Conservation (phyloP, 345 rosid genomes). For the Camelina neglecta region DNA sequence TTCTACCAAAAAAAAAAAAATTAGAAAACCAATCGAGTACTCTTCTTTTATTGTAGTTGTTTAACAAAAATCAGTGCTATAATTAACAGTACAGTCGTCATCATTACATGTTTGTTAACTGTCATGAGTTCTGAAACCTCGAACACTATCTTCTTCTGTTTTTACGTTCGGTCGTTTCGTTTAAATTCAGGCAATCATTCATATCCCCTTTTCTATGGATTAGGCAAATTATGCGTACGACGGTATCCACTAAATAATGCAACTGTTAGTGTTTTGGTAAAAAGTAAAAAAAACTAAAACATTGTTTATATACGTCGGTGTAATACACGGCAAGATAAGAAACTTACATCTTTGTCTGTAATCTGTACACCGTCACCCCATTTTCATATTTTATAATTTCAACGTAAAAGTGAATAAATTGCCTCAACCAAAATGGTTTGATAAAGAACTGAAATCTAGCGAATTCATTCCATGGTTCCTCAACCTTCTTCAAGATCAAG, state of each 20-base stretch:
- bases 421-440: too few species aligned
- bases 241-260: too few species aligned
- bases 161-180: constrained; percentile 16
- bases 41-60: neutral
- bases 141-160: neutral
- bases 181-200: constrained; percentile 18
- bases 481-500: too few species aligned
- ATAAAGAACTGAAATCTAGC: too few species aligned
- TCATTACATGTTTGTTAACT: constrained; percentile 36
- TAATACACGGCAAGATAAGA: neutral
- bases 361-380: too few species aligned
- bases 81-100: constrained; percentile 6
- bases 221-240: neutral
- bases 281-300: neutral
- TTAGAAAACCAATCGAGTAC: neutral
- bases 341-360: too few species aligned
- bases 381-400: too few species aligned
- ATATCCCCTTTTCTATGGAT: neutral
- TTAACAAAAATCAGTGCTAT: neutral
- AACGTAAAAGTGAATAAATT: too few species aligned
- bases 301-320: neutral
- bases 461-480: too few species aligned
- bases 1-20: too few species aligned
- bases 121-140: constrained; percentile 36
- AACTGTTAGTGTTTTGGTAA: too few species aligned